Percentiles rank a stretch among this genome's conserved stretches.
Evolutionary conservation across 768 basidiomycete genomes (phyloP).

Genomic region (Macrocybe gigantea): DNA sequence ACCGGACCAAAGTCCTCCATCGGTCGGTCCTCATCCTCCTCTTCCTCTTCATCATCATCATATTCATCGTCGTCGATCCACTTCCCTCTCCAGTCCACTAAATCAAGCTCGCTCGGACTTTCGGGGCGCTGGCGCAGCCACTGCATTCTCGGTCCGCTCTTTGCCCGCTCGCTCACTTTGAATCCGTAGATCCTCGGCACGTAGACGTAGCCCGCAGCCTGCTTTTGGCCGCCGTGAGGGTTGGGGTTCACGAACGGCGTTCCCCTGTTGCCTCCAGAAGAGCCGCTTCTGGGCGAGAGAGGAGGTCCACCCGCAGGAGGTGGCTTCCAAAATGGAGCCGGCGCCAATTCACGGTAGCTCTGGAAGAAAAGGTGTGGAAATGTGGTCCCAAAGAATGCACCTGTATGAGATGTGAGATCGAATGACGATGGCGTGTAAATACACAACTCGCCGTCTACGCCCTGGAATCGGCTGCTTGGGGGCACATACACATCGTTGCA

Average conservation of each 20-base stretch:
- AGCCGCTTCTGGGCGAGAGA: conserved; percentile 48
- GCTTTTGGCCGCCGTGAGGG: conserved; percentile 84
- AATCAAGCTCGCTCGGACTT: conserved; percentile 71
- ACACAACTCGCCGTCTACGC: conserved; percentile 77
- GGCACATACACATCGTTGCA: conserved; percentile 97
- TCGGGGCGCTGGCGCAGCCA: conserved; percentile 91
- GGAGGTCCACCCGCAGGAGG: conserved; percentile 51
- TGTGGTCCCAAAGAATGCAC: conserved; percentile 99
- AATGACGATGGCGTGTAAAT: neutral
- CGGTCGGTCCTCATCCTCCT: conserved; percentile 61
- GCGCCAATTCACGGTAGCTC: conserved; percentile 91
- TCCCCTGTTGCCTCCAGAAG: conserved; percentile 41
- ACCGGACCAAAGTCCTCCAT: conserved; percentile 90
- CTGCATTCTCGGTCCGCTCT: conserved; percentile 93
- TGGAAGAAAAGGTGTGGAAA: conserved; percentile 98
- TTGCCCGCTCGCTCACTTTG: conserved; percentile 92
- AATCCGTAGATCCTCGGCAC: conserved; percentile 94
- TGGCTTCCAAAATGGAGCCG: conserved; percentile 89
- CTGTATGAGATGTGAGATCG: conserved; percentile 31
- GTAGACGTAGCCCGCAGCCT: conserved; percentile 82
- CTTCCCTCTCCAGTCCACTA: conserved; percentile 85
- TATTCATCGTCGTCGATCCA: conserved; percentile 70
- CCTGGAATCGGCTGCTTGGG: conserved; percentile 91
- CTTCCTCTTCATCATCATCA: conserved; percentile 63
- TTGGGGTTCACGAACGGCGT: conserved; percentile 83